Evolutionary conservation across 2,329 filamentous ascomycete genomes (phyloP).

Genomic region (Exophiala xenobiotica): DNA sequence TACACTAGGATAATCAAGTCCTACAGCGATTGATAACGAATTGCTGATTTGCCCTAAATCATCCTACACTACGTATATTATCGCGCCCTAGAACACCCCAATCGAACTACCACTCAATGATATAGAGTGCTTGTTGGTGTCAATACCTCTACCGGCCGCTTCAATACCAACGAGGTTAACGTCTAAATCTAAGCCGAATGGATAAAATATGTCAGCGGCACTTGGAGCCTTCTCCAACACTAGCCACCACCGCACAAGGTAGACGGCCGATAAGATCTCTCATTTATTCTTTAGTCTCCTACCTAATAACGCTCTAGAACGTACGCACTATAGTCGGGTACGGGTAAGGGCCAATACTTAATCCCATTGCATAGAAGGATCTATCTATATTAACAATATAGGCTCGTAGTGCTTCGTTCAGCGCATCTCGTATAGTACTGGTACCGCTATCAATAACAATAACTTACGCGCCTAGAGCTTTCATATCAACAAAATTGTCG

Average conservation of each 20-base stretch:
- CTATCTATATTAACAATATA: slow-evolving; percentile 93
- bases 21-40: slow-evolving; percentile 94
- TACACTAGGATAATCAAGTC: slow-evolving; percentile 94
- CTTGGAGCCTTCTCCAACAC: slow-evolving; percentile 92
- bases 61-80: slow-evolving; percentile 93
- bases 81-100: slow-evolving; percentile 91
- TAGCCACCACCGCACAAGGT: slow-evolving; percentile 93
- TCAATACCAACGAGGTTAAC: slow-evolving; percentile 93
- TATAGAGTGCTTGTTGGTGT: slow-evolving; percentile 81
- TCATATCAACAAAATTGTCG: slow-evolving; percentile 97
- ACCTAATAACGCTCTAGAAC: slow-evolving; percentile 94
- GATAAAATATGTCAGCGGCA: slow-evolving; percentile 98
- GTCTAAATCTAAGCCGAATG: slow-evolving; percentile 78
- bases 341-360: slow-evolving; percentile 95
- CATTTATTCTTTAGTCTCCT: slow-evolving; percentile 93
- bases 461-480: slow-evolving; percentile 87
- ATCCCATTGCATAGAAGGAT: slow-evolving; percentile 98
- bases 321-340: slow-evolving; percentile 97
- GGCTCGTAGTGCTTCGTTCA: slow-evolving; percentile 90
- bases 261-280: slow-evolving; percentile 78
- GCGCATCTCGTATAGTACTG: slow-evolving; percentile 77
- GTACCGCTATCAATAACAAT: slow-evolving; percentile 90
- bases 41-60: slow-evolving; percentile 89
- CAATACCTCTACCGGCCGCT: slow-evolving; percentile 87
- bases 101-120: slow-evolving; percentile 83